Percentiles rank a stretch among this genome's conserved stretches.
phyloP scores from a whole-genome alignment of 495 filamentous ascomycete species.

The Hyaloscypha bicolor region DNA sequence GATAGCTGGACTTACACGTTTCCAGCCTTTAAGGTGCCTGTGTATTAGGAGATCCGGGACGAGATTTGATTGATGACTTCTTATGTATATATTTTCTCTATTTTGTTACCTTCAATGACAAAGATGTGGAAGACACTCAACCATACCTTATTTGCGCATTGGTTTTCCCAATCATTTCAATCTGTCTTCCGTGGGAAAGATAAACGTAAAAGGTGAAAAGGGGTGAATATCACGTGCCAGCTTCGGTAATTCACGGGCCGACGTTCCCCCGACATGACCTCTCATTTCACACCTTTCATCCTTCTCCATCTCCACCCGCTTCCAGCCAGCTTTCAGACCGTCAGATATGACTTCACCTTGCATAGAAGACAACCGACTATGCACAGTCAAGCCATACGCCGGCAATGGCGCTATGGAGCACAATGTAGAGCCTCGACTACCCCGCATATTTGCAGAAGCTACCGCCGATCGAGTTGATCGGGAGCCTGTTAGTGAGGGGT shows the following conservation, averaged over 20 bases:
- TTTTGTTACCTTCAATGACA: too few species aligned
- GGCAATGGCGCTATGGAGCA: neutral
- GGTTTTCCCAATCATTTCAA: too few species aligned
- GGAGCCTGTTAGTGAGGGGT: neutral
- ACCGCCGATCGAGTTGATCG: neutral
- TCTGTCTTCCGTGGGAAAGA: too few species aligned
- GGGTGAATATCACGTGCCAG: too few species aligned
- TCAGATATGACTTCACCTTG: neutral
- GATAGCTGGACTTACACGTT: conserved; percentile 45
- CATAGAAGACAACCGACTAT: neutral
- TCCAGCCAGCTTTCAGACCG: too few species aligned
- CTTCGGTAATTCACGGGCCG: too few species aligned
- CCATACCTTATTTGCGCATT: too few species aligned
- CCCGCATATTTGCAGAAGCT: neutral
- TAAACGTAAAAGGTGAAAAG: too few species aligned
- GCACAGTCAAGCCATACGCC: neutral
- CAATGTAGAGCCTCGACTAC: neutral
- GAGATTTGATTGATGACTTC: too few species aligned
- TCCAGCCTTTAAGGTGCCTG: conserved; percentile 30
- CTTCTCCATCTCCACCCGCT: neutral
- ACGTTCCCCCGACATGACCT: neutral
- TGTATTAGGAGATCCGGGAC: conserved; percentile 18
- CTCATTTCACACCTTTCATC: neutral
- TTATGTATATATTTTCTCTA: too few species aligned
- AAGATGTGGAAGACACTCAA: too few species aligned